Evolutionary conservation across 1,139 yeast genomes (phyloP).

Genomic region (Geotrichum carabidarum): DNA sequence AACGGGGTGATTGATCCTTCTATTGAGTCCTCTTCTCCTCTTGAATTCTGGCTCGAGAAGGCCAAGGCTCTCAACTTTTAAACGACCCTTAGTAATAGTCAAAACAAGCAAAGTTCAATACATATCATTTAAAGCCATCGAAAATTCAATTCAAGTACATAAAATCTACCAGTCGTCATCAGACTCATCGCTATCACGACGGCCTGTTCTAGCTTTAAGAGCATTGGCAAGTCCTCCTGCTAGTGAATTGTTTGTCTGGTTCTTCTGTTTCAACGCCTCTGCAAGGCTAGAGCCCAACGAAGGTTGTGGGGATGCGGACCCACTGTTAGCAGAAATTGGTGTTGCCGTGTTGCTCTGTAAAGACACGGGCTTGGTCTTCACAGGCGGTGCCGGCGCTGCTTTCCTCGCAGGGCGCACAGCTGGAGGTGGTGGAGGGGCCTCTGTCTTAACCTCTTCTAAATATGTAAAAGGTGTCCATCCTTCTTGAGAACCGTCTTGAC

Average conservation of each 20-base stretch:
- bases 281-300: slow-evolving; percentile 64
- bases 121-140: background rate
- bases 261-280: slow-evolving; percentile 60
- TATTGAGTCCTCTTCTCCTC: slow-evolving; percentile 41
- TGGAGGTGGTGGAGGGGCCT: slow-evolving; percentile 8
- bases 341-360: background rate
- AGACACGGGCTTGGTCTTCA: slow-evolving; percentile 1
- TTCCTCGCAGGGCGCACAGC: background rate
- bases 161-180: slow-evolving; percentile 45
- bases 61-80: slow-evolving; percentile 8
- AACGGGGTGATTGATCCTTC: slow-evolving; percentile 54
- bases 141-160: background rate
- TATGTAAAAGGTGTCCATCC: slow-evolving; percentile 98
- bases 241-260: slow-evolving; percentile 60
- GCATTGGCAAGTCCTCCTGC: slow-evolving; percentile 92
- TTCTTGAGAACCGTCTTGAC: slow-evolving; percentile 66
- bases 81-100: background rate
- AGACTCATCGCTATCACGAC: slow-evolving; percentile 73
- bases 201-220: slow-evolving; percentile 74
- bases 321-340: slow-evolving; percentile 22
- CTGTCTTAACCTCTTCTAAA: slow-evolving; percentile 52
- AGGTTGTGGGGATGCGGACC: slow-evolving; percentile 32
- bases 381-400: slow-evolving; percentile 12
- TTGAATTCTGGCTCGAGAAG: slow-evolving; percentile 19
- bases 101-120: background rate